phyloP scores from a whole-genome alignment of 2,329 filamentous ascomycete genomes.

The Microdochium trichocladiopsis region DNA sequence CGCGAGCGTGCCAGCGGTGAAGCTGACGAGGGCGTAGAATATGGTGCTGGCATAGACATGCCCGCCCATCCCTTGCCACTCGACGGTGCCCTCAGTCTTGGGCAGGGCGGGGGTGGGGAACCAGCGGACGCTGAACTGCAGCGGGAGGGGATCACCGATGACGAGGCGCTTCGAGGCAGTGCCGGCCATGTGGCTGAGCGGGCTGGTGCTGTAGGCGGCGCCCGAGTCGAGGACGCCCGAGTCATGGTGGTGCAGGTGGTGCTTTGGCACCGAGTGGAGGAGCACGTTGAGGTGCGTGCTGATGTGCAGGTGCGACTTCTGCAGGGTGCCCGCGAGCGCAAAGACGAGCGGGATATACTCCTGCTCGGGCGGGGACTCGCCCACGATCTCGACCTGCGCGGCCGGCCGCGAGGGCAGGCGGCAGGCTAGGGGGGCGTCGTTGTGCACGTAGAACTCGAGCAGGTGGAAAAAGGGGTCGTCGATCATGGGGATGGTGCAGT shows the following conservation, averaged over 20 bases:
- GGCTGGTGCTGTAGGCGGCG: slow-evolving; percentile 77
- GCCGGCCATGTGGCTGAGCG: slow-evolving; percentile 52
- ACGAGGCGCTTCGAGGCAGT: slow-evolving; percentile 59
- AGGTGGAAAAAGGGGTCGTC: slow-evolving; percentile 79
- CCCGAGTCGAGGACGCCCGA: slow-evolving; percentile 81
- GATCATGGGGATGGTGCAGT: slow-evolving; percentile 75
- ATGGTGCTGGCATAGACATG: slow-evolving; percentile 58
- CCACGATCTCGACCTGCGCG: slow-evolving; percentile 45
- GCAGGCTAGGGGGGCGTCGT: slow-evolving; percentile 87
- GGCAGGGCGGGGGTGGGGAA: slow-evolving; percentile 70
- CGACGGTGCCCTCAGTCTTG: slow-evolving; percentile 55
- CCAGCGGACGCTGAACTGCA: slow-evolving; percentile 80
- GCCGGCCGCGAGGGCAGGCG: slow-evolving; percentile 75
- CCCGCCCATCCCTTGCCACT: slow-evolving; percentile 59
- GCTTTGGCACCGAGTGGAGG: slow-evolving; percentile 62
- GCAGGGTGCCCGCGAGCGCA: slow-evolving; percentile 80
- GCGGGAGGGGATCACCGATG: slow-evolving; percentile 77
- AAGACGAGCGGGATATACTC: slow-evolving; percentile 82
- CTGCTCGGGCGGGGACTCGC: slow-evolving; percentile 38
- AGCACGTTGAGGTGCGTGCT: slow-evolving; percentile 86
- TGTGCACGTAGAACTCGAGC: slow-evolving; percentile 96
- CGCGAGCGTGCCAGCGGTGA: slow-evolving; percentile 45
- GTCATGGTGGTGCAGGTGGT: slow-evolving; percentile 55
- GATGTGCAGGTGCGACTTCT: slow-evolving; percentile 84
- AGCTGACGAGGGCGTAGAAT: slow-evolving; percentile 54